A percentile compares a stretch with the other conserved stretches of the same genome.
Conservation (phyloP, 1,284 basidiomycete genomes). For the Rhodotorula sp. region DNA sequence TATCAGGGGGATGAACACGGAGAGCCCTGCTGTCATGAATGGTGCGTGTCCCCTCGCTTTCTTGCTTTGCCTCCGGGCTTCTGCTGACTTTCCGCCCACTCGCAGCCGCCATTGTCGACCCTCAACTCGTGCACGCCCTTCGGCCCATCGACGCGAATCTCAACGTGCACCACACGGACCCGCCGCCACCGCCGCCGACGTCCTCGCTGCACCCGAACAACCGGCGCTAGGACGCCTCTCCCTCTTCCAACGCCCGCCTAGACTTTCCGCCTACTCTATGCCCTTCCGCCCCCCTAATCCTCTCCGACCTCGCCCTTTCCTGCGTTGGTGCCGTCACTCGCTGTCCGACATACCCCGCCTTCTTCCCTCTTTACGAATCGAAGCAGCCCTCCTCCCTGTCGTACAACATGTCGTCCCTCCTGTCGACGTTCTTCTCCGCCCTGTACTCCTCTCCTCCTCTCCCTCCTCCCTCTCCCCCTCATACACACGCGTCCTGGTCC, state of each 20-base stretch:
- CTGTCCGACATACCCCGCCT: neutral
- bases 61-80: too few species aligned
- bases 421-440: neutral
- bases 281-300: neutral
- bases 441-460: neutral
- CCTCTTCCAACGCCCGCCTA: neutral
- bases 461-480: neutral
- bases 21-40: constrained; percentile 30
- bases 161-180: constrained; percentile 37
- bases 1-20: constrained; percentile 39
- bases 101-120: constrained; percentile 33
- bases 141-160: constrained; percentile 38
- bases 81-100: neutral
- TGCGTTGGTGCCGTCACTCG: neutral
- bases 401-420: constrained; percentile 2
- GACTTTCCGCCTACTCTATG: neutral
- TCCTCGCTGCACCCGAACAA: constrained; percentile 23
- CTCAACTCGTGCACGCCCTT: constrained; percentile 38
- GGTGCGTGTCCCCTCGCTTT: constrained; percentile 6
- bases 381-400: neutral
- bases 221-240: neutral
- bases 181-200: constrained; percentile 32
- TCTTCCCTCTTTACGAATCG: neutral
- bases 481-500: neutral
- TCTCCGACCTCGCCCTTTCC: neutral